A percentile compares a stretch with the other conserved stretches of the same genome.
Conservation (phyloP, 2,329 filamentous ascomycete genomes). For the Karstenula rhodostoma region DNA sequence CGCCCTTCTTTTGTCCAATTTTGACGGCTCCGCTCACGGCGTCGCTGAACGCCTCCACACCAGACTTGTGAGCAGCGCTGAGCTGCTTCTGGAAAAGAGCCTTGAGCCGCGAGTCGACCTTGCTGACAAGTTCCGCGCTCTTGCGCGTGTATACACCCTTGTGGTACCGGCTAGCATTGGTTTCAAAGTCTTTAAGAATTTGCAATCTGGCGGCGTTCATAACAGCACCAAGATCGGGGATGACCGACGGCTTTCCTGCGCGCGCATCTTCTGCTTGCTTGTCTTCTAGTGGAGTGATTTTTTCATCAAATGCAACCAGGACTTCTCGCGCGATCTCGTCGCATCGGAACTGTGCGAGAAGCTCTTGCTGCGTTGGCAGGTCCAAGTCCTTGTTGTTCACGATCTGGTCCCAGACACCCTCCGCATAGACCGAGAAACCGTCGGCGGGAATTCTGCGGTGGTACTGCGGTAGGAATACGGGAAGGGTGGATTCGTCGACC, state of each 20-base stretch:
- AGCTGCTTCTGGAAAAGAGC: conserved; percentile 88
- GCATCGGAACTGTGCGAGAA: conserved; percentile 95
- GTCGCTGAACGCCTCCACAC: conserved; percentile 83
- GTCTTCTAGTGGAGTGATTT: conserved; percentile 85
- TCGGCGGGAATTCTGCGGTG: conserved; percentile 95
- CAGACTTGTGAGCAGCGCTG: conserved; percentile 85
- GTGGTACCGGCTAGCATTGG: conserved; percentile 92
- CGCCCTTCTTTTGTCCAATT: conserved; percentile 88
- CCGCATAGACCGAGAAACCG: conserved; percentile 92
- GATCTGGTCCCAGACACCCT: conserved; percentile 97
- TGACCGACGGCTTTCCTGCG: conserved; percentile 75
- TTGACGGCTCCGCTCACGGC: conserved; percentile 89
- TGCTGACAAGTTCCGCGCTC: conserved; percentile 80
- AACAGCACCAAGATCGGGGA: conserved; percentile 75
- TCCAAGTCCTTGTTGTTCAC: conserved; percentile 98
- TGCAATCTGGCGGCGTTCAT: conserved; percentile 77
- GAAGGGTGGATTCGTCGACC: conserved; percentile 75
- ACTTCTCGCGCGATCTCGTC: conserved; percentile 96
- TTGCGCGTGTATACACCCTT: conserved; percentile 94
- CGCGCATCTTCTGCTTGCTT: conserved; percentile 78
- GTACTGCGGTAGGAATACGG: conserved; percentile 91
- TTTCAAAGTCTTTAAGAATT: conserved; percentile 84
- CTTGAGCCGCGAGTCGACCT: conserved; percentile 89
- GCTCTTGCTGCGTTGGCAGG: conserved; percentile 93
- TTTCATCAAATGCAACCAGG: conserved; percentile 79